phyloP scores from a whole-genome alignment of 192 early-diverging fungal genomes.

The Coemansia sp. region DNA sequence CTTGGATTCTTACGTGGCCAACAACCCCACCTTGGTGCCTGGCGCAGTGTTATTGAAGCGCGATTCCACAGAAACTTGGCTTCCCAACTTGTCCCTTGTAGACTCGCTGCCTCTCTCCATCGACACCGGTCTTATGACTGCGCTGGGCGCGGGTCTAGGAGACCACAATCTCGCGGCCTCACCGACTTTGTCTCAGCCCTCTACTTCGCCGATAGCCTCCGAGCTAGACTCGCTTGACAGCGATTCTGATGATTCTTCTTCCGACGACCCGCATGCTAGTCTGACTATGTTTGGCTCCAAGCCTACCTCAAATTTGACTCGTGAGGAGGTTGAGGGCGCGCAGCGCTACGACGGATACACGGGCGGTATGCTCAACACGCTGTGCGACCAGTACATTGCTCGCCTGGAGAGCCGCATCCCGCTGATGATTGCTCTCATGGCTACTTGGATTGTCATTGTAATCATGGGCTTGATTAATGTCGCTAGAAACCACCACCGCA shows the following conservation, averaged over 20 bases:
- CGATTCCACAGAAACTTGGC: neutral
- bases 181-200: neutral
- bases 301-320: slow-evolving; percentile 19
- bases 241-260: neutral
- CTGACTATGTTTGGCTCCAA: neutral
- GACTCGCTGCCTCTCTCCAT: neutral
- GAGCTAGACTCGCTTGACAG: neutral
- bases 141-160: neutral
- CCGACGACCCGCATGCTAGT: neutral
- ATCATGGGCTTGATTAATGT: slow-evolving; percentile 34
- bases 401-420: slow-evolving; percentile 28
- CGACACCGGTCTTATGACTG: neutral
- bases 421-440: slow-evolving; percentile 31
- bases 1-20: neutral
- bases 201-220: neutral
- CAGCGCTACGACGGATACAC: slow-evolving; percentile 48
- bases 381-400: slow-evolving; percentile 33
- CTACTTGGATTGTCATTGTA: slow-evolving; percentile 35
- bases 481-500: slow-evolving; percentile 5
- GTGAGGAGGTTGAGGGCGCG: slow-evolving; percentile 25
- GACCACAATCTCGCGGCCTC: neutral
- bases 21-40: neutral
- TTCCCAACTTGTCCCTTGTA: neutral
- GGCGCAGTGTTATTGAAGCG: slow-evolving; percentile 1
- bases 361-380: slow-evolving; percentile 40